These are phyloP conservation scores for Pleurotus citrinopileatus DNA, from an alignment of 768 basidiomycete genomes.

Conservation along the genomic window DNA sequence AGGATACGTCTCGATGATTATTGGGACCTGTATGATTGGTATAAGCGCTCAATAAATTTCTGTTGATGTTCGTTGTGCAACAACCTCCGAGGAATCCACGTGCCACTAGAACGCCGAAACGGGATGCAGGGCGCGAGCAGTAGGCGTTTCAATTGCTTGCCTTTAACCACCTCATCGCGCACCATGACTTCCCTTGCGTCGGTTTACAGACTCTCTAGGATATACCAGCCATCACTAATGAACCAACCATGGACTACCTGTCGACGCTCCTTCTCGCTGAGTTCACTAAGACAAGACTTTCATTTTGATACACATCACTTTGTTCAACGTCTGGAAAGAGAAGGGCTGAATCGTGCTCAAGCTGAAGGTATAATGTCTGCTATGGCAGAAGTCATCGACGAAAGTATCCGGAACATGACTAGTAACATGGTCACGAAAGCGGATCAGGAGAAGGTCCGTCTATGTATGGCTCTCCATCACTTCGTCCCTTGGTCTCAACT, in stretches of 20 bases:
- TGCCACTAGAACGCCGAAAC: background rate
- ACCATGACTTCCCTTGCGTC: background rate
- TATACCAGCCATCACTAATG: background rate
- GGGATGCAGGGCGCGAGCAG: background rate
- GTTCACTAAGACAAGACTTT: conserved; percentile 40
- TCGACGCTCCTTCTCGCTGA: conserved; percentile 28
- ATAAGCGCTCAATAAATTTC: conserved; percentile 5
- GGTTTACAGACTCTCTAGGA: background rate
- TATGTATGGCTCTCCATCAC: background rate
- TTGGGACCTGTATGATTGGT: background rate
- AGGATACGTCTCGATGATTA: background rate
- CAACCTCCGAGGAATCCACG: background rate
- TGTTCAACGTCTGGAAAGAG: conserved; percentile 84
- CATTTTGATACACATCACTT: conserved; percentile 97
- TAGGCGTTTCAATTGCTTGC: too few species aligned
- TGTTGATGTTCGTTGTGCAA: background rate
- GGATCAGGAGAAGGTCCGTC: conserved; percentile 89
- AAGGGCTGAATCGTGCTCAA: conserved; percentile 87
- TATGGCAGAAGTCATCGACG: conserved; percentile 96
- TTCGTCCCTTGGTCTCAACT: background rate
- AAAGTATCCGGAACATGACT: conserved; percentile 95
- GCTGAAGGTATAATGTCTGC: conserved; percentile 97
- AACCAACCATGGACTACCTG: background rate
- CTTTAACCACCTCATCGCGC: background rate
- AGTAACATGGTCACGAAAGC: conserved; percentile 94